Base-by-base conservation (phyloP, 805 yeast species). In the Yarrowia osloensis region DNA sequence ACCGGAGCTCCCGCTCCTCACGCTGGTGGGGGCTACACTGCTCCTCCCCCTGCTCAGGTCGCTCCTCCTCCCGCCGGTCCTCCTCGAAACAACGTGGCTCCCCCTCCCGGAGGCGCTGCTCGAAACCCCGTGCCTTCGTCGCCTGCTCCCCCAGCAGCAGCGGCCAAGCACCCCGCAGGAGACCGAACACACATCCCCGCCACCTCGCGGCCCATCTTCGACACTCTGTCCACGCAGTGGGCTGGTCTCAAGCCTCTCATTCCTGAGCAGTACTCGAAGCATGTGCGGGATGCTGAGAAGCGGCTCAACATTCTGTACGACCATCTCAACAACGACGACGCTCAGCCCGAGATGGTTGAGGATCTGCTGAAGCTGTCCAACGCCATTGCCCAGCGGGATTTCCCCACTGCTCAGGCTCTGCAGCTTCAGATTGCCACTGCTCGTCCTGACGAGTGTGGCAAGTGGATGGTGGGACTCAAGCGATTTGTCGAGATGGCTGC, bases 401-500 rank as follows among this genome's bases (percentile, higher is more conserved):
- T 79, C 74, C 76, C 77, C 4, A 79, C 79, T 17, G 98, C 98
- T 0, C 77, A 82, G 65, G 76, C 81, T 1, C 69, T 73, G 29
- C 78, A 74, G 22, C 71, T 85, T 37, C 85, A 86, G 63, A 83
- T 95, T 69, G 84, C 89, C 24, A 82, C 91, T 8, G 82, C 84
- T 40, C 82, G 85, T 69, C 83, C 88, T 26, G 85, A 83, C 26
- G 96, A 93, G 76, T 85, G 89, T 70, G 97, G 97, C 15, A 86
- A 88, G 73, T 95, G 99, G 99, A 85, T 89, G 80, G 85, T 89
- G 35, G 99, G 99, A 72, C 88, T 95, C 55, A 91, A 89, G 77
- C 86, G 98, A 72, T 82, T 95, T 70, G 86, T 94, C 69, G 88
- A 88, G 70, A 90, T 95, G 78, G 72, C 74, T n/a, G 63, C 70